phyloP scores from a whole-genome alignment of 2,329 filamentous ascomycete genomes.

The Aureobasidium vineae region DNA sequence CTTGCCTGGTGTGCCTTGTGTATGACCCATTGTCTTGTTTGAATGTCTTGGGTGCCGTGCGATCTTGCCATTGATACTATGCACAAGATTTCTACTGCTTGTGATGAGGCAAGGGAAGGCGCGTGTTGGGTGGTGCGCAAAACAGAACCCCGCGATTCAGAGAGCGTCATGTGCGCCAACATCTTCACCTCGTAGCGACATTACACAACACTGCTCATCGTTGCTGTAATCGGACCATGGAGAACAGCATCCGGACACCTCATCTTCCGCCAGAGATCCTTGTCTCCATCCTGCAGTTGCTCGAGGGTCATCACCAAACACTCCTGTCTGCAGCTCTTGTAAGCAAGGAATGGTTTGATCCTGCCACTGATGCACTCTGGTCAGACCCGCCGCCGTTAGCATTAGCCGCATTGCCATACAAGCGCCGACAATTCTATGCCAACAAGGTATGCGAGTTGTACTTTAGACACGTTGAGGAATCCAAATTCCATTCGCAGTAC shows the following conservation, averaged over 20 bases:
- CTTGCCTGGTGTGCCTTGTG: neutral
- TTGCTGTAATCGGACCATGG: neutral
- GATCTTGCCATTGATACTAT: neutral
- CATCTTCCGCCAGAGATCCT: constrained; percentile 6
- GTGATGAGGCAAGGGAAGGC: constrained; percentile 1
- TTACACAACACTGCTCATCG: neutral
- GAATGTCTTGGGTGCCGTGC: neutral
- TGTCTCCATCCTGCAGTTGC: neutral
- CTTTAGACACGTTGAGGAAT: neutral
- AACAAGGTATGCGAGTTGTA: neutral
- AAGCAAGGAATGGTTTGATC: constrained; percentile 7
- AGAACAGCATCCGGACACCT: neutral
- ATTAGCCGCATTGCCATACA: neutral
- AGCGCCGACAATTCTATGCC: neutral
- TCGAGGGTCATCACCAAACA: neutral
- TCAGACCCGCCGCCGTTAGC: neutral
- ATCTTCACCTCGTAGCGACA: neutral
- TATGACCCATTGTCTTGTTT: neutral
- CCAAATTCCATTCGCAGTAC: neutral
- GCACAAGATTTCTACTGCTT: neutral
- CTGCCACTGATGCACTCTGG: neutral
- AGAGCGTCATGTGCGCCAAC: neutral
- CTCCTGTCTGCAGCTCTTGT: neutral
- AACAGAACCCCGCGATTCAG: neutral
- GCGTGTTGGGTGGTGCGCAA: neutral